Evolutionary conservation across 208 protist genomes (phyloP), one percentile per base, ranked within the genome.

Genomic region (Acanthamoeba sp.): DNA sequence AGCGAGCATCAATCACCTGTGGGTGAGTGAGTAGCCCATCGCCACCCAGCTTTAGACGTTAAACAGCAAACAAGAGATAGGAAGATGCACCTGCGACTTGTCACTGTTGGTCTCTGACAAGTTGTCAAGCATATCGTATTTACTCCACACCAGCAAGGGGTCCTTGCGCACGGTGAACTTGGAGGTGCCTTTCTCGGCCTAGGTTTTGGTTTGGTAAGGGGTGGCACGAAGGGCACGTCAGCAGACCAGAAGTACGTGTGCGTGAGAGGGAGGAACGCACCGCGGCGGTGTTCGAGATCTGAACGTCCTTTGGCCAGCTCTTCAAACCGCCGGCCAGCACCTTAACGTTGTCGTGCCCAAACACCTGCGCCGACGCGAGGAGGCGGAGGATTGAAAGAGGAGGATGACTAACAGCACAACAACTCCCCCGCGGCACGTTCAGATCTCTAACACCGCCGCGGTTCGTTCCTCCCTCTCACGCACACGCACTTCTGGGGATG

Each of bases 91-190:
- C 40, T 82, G 73, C 10, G 73, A 10, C 22, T 50, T 27, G 34
- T 40, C 34, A 20, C 20, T 50, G 38, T 50, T 24, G 3, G 76
- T 36, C 29, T 18, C 20, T 4, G 20, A 9, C 45, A 82, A 29
- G 40, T 82, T 82, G 32, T 82, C 73, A 9, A 82, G 73, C 73
- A 82, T 82, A 38, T 82, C 73, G 36, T 82, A 82, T 36, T 82
- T 82, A 38, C 73, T 82, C 73, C 73, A 82, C 0, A 82, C 73
- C 20, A 82, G 73, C 20, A 2, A 9, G 6, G 73, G 38, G 0
- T 82, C 73, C 73, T 82, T 82, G 5, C 73, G 73, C 22, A 82
- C 40, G 38, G 73, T 52, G 73, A 40, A 82, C 73, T 82, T 69
- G 5, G 4, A 20, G 9, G 32, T 10, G 50, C 14, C 2, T 52